A percentile compares a stretch with the other conserved stretches of the same genome.
Conservation (phyloP, 2,329 filamentous ascomycete species). For the Graphilbum sp. region DNA sequence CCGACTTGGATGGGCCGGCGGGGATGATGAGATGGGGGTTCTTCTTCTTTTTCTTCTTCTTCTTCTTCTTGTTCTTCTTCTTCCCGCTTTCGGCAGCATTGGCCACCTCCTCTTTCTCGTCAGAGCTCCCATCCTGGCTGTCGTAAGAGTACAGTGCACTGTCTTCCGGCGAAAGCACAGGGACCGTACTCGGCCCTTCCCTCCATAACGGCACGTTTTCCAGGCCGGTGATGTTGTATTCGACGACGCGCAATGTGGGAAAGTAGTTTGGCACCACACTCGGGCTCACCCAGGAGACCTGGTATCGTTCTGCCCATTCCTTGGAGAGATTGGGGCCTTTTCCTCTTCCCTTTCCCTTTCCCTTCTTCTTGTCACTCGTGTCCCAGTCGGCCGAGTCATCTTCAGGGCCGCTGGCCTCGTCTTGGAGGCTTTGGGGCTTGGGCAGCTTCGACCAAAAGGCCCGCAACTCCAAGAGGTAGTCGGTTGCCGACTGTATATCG, state of each 20-base stretch:
- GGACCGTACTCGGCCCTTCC: slow-evolving; percentile 14
- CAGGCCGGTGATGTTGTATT: slow-evolving; percentile 79
- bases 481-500: slow-evolving; percentile 47
- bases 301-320: slow-evolving; percentile 69
- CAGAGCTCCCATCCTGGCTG: too few species aligned
- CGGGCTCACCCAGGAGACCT: slow-evolving; percentile 63
- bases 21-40: slow-evolving; percentile 51
- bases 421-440: slow-evolving; percentile 18
- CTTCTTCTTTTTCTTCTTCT: slow-evolving; percentile 27
- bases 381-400: slow-evolving; percentile 6
- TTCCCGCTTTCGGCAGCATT: neutral
- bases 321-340: slow-evolving; percentile 19
- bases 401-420: slow-evolving; percentile 10
- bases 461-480: slow-evolving; percentile 68
- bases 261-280: slow-evolving; percentile 90
- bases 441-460: slow-evolving; percentile 65
- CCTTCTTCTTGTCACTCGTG: slow-evolving; percentile 12
- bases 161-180: slow-evolving; percentile 14
- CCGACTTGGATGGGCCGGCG: slow-evolving; percentile 50
- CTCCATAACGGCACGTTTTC: slow-evolving; percentile 36
- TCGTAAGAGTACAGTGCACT: too few species aligned
- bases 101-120: neutral
- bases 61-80: slow-evolving; percentile 4
- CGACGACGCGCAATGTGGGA: slow-evolving; percentile 73
- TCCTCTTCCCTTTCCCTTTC: slow-evolving; percentile 17